Evolutionary conservation across 148 eudicot species (phyloP).

Genomic region (Dianthus caryophyllus): DNA sequence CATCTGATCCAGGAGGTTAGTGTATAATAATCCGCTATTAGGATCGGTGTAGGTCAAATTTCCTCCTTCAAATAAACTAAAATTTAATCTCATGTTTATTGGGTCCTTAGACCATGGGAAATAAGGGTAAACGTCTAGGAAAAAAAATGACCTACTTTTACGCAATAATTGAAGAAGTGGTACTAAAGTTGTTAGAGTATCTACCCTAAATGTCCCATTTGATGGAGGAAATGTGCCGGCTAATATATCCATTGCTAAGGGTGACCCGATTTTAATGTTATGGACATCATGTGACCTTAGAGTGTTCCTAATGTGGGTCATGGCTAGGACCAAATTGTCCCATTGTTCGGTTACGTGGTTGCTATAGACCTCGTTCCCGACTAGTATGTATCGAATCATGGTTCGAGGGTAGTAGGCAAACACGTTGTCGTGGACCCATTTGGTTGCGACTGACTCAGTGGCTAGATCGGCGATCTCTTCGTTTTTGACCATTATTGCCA

Average conservation of each 20-base stretch:
- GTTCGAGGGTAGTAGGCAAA: conserved; percentile 63
- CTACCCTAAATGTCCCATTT: conserved; percentile 44
- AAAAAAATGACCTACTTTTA: conserved; percentile 43
- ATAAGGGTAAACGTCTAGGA: conserved; percentile 68
- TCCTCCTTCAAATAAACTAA: conserved; percentile 36
- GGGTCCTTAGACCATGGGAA: conserved; percentile 63
- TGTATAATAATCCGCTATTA: conserved; percentile 43
- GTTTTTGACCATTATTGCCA: conserved; percentile 61
- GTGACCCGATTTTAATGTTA: conserved; percentile 69
- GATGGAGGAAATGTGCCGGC: conserved; percentile 67
- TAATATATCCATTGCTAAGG: conserved; percentile 79
- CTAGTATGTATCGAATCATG: conserved; percentile 53
- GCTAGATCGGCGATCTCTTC: conserved; percentile 48
- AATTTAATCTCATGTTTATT: conserved; percentile 40
- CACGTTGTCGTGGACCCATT: conserved; percentile 58
- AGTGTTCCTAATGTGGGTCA: conserved; percentile 37
- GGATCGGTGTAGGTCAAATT: conserved; percentile 46
- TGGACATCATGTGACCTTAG: conserved; percentile 34
- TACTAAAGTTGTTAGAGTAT: conserved; percentile 28
- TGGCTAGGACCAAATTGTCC: conserved; percentile 60
- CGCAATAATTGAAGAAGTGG: conserved; percentile 52
- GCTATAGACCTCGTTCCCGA: conserved; percentile 71
- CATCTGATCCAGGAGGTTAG: conserved; percentile 76
- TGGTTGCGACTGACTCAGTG: conserved; percentile 39
- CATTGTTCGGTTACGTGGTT: conserved; percentile 31